Evolutionary conservation across 2,329 filamentous ascomycete genomes (phyloP), one percentile per base, ranked within the genome.

Genomic region (Huntiella bhutanensis): DNA sequence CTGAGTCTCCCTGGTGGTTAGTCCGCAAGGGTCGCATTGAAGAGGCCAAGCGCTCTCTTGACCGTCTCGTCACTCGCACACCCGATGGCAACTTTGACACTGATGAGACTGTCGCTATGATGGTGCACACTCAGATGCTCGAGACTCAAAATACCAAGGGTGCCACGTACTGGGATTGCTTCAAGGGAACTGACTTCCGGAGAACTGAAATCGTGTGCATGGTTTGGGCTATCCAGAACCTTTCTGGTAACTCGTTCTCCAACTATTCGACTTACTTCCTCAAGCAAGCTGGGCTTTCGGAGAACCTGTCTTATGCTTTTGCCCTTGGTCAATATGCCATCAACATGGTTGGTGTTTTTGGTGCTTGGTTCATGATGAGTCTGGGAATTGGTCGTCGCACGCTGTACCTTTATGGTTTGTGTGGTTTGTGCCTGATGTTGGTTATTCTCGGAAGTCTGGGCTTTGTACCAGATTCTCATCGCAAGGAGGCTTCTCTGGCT

Each of bases 41-140:
- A 6, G 75, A 82, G 12, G 80, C 80, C 28, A 82, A 82, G 62
- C 62, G 65, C 41, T 65, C 78, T 1, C 67, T 84, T 15, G 64
- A 79, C 42, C 74, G 79, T 3, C 64, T 84, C 15, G 82, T 79
- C 4, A 78, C 70, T 54, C 54, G 67, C 11, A 64, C 75, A 52
- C 65, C 67, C 46, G 77, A 84, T 50, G 78, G 75, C 1, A 71
- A 80, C 50, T 87, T 91, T 54, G 74, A 92, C 55, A 73, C 81
- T 8, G 81, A 92, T 51, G 83, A 91, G 62, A 91, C 83, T 0
- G 69, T 93, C 43, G 78, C 82, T 55, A 92, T 93, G 83, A 93
- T 94, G 82, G 75, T 85, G 1, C 83, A 92, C 57, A 94, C 85
- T 0, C 87, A 82, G 0, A 80, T 80, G 0, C 65, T 92, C 8